phyloP scores from a whole-genome alignment of 2,329 filamentous ascomycete species.

The Penicillium sp. region DNA sequence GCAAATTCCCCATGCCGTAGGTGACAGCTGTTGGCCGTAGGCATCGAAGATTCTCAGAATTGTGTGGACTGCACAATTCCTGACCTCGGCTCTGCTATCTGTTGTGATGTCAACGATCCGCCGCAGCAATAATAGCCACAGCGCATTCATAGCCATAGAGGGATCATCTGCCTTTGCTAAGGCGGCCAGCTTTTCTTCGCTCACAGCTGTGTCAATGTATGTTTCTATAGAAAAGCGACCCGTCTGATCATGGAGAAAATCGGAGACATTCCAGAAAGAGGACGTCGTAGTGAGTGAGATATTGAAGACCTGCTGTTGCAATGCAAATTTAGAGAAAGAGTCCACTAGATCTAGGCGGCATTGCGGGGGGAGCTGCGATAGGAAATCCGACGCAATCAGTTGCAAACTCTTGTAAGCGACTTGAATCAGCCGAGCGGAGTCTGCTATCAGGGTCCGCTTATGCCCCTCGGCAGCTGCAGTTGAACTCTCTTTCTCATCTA shows the following conservation, averaged over 20 bases:
- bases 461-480: background rate
- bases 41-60: conserved; percentile 90
- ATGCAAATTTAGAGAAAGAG: conserved; percentile 86
- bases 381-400: conserved; percentile 92
- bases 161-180: conserved; percentile 65
- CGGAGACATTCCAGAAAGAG: conserved; percentile 94
- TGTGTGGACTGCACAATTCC: conserved; percentile 79
- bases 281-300: conserved; percentile 94
- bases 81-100: conserved; percentile 45
- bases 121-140: conserved; percentile 43
- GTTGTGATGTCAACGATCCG: conserved; percentile 46
- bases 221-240: conserved; percentile 46
- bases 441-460: conserved; percentile 32
- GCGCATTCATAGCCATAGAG: conserved; percentile 57
- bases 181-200: conserved; percentile 60
- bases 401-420: conserved; percentile 89
- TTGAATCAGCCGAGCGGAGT: conserved; percentile 76
- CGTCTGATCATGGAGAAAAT: conserved; percentile 69
- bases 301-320: conserved; percentile 89
- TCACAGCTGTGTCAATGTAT: conserved; percentile 52
- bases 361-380: conserved; percentile 71
- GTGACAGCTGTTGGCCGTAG: conserved; percentile 78
- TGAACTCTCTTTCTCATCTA: conserved; percentile 35
- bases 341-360: conserved; percentile 82
- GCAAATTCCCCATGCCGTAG: conserved; percentile 82